A percentile compares a stretch with the other conserved stretches of the same genome.
phyloP scores from a whole-genome alignment of 1,284 basidiomycete genomes.

The Anthracocystis setariae region DNA sequence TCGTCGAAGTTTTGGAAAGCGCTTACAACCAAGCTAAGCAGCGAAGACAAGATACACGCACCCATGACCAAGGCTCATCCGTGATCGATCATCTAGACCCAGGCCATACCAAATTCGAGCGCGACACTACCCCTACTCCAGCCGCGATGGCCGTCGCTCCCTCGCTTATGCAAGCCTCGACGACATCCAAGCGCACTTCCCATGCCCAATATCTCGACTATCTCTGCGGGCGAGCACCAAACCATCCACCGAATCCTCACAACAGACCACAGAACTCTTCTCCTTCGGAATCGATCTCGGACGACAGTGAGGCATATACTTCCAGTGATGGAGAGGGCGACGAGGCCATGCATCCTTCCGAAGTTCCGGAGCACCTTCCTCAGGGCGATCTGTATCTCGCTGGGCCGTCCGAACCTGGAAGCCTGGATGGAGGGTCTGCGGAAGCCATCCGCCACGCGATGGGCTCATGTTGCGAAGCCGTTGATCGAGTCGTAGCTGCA shows the following conservation, averaged over 20 bases:
- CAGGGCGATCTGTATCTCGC: constrained; percentile 65
- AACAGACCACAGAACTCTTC: constrained; percentile 11
- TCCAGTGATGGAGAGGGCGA: constrained; percentile 59
- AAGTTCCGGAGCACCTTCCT: constrained; percentile 57
- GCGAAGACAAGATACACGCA: constrained; percentile 17
- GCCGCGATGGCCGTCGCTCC: constrained; percentile 1
- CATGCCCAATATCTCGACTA: constrained; percentile 44
- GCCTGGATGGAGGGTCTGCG: constrained; percentile 55
- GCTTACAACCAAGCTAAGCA: constrained; percentile 41
- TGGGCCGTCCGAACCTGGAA: constrained; percentile 37
- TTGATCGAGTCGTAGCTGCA: constrained; percentile 57
- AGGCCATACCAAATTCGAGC: constrained; percentile 2
- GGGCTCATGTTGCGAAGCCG: constrained; percentile 61
- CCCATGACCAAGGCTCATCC: neutral
- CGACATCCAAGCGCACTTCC: constrained; percentile 14
- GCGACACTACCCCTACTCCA: constrained; percentile 25
- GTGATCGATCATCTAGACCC: neutral
- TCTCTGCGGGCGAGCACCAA: constrained; percentile 38
- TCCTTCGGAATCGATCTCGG: constrained; percentile 9
- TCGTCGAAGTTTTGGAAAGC: constrained; percentile 26
- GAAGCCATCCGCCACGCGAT: constrained; percentile 62
- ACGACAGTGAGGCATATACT: constrained; percentile 43
- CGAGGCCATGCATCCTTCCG: constrained; percentile 52
- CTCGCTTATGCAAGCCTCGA: neutral
- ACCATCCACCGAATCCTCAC: constrained; percentile 26